Evolutionary conservation across 495 filamentous ascomycete genomes (phyloP).

Genomic region (Aspergillus ellipticus): DNA sequence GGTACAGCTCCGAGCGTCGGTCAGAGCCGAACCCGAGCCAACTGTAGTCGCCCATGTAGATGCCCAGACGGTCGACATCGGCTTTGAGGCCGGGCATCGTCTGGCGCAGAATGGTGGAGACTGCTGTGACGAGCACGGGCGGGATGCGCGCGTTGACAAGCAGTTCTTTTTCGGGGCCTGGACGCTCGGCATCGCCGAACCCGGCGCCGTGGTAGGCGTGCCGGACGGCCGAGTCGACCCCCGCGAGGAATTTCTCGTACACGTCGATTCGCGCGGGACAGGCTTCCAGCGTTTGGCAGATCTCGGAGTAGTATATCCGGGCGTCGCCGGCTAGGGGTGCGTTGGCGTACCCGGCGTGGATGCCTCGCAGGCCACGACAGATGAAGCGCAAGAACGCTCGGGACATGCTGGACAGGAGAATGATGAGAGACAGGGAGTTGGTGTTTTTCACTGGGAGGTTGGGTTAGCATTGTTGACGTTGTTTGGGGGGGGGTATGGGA

Average conservation of each 20-base stretch:
- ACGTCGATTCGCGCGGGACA: constrained; percentile 43
- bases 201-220: constrained; percentile 44
- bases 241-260: constrained; percentile 48
- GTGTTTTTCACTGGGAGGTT: constrained; percentile 42
- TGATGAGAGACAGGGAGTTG: constrained; percentile 58
- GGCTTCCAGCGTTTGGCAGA: constrained; percentile 38
- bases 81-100: constrained; percentile 35
- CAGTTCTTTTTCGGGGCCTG: constrained; percentile 45
- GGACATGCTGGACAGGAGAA: constrained; percentile 70
- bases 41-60: constrained; percentile 46
- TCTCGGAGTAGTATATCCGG: constrained; percentile 39
- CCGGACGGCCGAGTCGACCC: constrained; percentile 45
- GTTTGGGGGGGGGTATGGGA: neutral
- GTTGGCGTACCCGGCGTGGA: constrained; percentile 34
- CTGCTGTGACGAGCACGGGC: constrained; percentile 38
- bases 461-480: constrained; percentile 12
- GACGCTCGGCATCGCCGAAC: constrained; percentile 45
- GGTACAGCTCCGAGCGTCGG: constrained; percentile 32
- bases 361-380: constrained; percentile 57
- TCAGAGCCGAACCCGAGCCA: constrained; percentile 49
- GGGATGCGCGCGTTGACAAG: constrained; percentile 45
- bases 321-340: constrained; percentile 32
- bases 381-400: constrained; percentile 66
- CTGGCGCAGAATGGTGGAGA: constrained; percentile 41
- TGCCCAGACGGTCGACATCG: constrained; percentile 46